These are phyloP conservation scores for Trametes versicolor DNA, from an alignment of 1,284 basidiomycete species.

Conservation along the genomic window DNA sequence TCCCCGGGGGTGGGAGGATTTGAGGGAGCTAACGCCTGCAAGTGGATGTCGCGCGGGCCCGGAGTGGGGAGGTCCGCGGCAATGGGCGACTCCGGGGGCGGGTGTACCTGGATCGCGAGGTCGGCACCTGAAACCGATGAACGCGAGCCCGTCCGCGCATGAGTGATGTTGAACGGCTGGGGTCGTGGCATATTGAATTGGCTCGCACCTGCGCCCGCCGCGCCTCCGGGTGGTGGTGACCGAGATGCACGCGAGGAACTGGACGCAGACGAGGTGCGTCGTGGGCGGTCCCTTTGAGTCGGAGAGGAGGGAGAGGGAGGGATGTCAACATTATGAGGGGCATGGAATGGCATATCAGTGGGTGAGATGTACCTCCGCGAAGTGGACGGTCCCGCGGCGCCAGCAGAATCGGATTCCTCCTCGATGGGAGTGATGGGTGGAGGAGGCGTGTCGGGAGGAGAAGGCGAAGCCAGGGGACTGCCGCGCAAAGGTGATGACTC, in stretches of 20 bases:
- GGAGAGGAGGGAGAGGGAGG: constrained; percentile 59
- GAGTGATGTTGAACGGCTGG: constrained; percentile 46
- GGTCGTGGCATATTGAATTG: constrained; percentile 78
- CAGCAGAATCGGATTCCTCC: constrained; percentile 59
- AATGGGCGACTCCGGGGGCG: constrained; percentile 78
- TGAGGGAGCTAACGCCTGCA: constrained; percentile 68
- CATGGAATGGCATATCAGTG: constrained; percentile 70
- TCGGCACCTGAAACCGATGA: constrained; percentile 62
- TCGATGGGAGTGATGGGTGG: constrained; percentile 83
- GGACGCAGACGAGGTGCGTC: constrained; percentile 37
- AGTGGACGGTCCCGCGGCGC: constrained; percentile 53
- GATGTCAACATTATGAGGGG: constrained; percentile 58
- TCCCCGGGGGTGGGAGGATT: constrained; percentile 29
- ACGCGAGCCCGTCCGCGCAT: constrained; percentile 46
- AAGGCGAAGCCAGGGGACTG: constrained; percentile 49
- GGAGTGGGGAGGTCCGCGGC: constrained; percentile 82
- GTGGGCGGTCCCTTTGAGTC: constrained; percentile 43
- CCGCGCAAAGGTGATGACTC: constrained; percentile 70
- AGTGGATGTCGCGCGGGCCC: constrained; percentile 78
- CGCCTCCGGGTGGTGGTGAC: constrained; percentile 42
- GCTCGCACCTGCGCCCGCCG: constrained; percentile 74
- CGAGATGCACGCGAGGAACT: constrained; percentile 57
- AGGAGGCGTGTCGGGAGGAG: constrained; percentile 68
- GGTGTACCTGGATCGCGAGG: constrained; percentile 73
- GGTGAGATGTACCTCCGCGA: constrained; percentile 68